Percentiles rank a stretch among this genome's conserved stretches.
Conservation (phyloP, 2,329 filamentous ascomycete species). For the Dothidotthia symphoricarpi region DNA sequence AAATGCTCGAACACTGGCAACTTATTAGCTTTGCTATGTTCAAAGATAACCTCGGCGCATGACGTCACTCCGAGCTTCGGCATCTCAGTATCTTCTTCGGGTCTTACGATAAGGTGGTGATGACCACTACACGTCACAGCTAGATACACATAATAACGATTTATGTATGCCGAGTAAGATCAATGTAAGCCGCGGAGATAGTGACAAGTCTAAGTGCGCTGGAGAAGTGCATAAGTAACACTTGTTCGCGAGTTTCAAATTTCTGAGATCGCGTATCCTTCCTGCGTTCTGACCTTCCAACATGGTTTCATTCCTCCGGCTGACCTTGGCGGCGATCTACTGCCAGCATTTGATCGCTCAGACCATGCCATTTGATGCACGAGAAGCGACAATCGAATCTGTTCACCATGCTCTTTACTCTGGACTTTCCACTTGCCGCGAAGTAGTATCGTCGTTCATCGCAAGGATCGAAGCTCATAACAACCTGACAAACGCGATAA, state of each 20-base stretch:
- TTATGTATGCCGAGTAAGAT: no score
- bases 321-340: conserved; percentile 7
- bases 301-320: conserved; percentile 5
- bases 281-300: no score
- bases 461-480: conserved; percentile 59
- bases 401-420: conserved; percentile 58
- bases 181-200: conserved; percentile 4
- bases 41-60: conserved; percentile 5
- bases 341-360: conserved; percentile 9
- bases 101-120: conserved; percentile 20
- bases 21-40: no score
- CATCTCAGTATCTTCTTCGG: neutral
- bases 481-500: conserved; percentile 57
- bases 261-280: no score
- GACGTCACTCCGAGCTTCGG: conserved; percentile 29
- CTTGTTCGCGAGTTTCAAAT: no score
- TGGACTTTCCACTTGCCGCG: conserved; percentile 54
- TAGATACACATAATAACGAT: no score
- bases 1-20: no score
- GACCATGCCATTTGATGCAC: conserved; percentile 49
- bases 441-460: conserved; percentile 56
- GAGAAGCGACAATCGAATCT: conserved; percentile 59
- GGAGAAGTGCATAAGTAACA: conserved; percentile 4
- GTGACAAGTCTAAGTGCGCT: neutral
- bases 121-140: no score